phyloP scores from a whole-genome alignment of 441 rosid genomes.

The Pelargonium cotyledonis region DNA sequence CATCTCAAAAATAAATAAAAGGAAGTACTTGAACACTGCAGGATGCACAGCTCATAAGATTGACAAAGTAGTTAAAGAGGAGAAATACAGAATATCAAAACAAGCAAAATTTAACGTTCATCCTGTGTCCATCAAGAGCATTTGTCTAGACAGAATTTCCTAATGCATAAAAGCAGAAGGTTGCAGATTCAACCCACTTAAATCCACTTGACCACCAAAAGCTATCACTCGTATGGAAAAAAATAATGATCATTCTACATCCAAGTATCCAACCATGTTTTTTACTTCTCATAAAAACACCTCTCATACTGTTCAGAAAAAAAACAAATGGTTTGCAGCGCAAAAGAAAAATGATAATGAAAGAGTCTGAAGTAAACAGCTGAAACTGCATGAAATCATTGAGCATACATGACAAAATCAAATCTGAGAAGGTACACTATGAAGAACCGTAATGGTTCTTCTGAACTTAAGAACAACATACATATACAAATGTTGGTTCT shows the following conservation, averaged over 20 bases:
- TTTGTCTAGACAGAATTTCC: background rate
- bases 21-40: background rate
- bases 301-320: background rate
- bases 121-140: background rate
- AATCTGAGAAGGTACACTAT: constrained; percentile 4
- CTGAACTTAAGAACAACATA: background rate
- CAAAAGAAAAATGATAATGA: background rate
- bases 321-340: background rate
- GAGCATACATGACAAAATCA: background rate
- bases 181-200: constrained; percentile 1
- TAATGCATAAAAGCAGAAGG: background rate
- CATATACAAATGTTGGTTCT: constrained; percentile 2
- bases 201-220: constrained; percentile 4
- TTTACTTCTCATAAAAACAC: constrained; percentile 2
- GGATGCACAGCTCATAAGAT: background rate
- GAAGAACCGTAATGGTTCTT: background rate
- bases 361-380: background rate
- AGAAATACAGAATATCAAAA: background rate
- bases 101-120: background rate
- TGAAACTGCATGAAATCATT: background rate
- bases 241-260: background rate
- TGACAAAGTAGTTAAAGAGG: background rate
- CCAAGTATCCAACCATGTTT: background rate
- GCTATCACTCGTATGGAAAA: background rate
- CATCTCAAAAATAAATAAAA: constrained; percentile 10